Evolutionary conservation across 2,329 filamentous ascomycete genomes (phyloP).

Genomic region (Epichloe uncinata): DNA sequence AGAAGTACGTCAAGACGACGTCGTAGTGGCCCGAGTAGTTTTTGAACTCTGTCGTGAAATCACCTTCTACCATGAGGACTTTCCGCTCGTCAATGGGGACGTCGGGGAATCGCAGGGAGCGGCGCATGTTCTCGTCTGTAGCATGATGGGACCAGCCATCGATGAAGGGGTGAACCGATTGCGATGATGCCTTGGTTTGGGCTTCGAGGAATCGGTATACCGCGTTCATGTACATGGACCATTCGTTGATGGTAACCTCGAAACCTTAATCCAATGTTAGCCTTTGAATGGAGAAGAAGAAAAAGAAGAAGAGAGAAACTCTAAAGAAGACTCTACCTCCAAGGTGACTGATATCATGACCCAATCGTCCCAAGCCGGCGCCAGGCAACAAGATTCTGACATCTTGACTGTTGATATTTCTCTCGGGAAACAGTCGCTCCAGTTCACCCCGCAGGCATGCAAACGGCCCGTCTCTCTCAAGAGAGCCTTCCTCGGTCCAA

Average conservation of each 20-base stretch:
- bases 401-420: constrained; percentile 1
- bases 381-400: constrained; percentile 36
- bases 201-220: constrained; percentile 36
- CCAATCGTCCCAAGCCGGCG: constrained; percentile 37
- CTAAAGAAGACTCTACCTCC: constrained; percentile 17
- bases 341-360: constrained; percentile 34
- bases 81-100: constrained; percentile 17
- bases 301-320: neutral
- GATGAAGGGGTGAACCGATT: constrained; percentile 35
- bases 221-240: constrained; percentile 43
- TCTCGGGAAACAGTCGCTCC: constrained; percentile 17
- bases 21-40: constrained; percentile 25
- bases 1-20: constrained; percentile 41
- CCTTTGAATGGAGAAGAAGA: neutral
- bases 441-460: constrained; percentile 24
- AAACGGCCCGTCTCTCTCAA: constrained; percentile 32
- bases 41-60: constrained; percentile 34
- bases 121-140: constrained; percentile 31
- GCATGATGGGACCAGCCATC: constrained; percentile 44
- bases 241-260: constrained; percentile 42
- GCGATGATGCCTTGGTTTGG: constrained; percentile 11
- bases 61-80: constrained; percentile 39
- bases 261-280: constrained; percentile 21
- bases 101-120: constrained; percentile 33
- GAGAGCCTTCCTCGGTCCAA: constrained; percentile 34